Evolutionary conservation across 176 grass and related monocot genomes (phyloP).

Genomic region (Dendrocalamus sinicus): DNA sequence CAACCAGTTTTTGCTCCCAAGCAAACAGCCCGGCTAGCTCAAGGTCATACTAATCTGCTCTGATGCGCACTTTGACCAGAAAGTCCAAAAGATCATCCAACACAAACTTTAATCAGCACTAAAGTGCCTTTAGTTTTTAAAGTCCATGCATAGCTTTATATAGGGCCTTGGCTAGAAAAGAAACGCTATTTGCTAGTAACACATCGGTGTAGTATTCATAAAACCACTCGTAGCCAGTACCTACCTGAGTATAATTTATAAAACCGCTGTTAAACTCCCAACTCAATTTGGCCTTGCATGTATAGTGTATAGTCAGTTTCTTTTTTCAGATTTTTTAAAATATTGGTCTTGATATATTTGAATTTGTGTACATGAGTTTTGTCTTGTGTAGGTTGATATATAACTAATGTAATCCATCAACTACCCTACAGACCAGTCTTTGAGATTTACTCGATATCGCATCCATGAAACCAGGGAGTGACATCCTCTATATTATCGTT

Average conservation of each 20-base stretch:
- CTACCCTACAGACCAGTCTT: neutral
- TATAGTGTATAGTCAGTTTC: neutral
- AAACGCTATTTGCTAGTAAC: slow-evolving; percentile 15
- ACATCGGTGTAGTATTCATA: neutral
- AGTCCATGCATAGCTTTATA: slow-evolving; percentile 26
- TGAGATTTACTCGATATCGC: too few species aligned
- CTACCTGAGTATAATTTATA: neutral
- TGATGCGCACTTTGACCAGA: slow-evolving; percentile 43
- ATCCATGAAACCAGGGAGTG: too few species aligned
- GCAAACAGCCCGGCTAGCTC: slow-evolving; percentile 15
- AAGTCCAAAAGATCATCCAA: slow-evolving; percentile 29
- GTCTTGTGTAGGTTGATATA: neutral
- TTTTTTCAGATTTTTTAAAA: neutral
- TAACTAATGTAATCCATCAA: neutral
- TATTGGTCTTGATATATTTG: neutral
- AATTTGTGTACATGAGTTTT: neutral
- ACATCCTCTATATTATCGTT: too few species aligned
- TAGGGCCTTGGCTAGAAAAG: neutral
- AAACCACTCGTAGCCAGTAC: neutral
- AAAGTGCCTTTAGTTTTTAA: slow-evolving; percentile 16
- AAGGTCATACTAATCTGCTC: slow-evolving; percentile 30
- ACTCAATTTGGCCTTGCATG: neutral
- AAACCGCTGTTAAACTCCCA: neutral
- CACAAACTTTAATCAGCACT: slow-evolving; percentile 30
- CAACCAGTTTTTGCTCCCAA: slow-evolving; percentile 44